These are phyloP conservation scores for Trypanosoma melophagium DNA, from an alignment of 208 protist species.

Conservation along the genomic window DNA sequence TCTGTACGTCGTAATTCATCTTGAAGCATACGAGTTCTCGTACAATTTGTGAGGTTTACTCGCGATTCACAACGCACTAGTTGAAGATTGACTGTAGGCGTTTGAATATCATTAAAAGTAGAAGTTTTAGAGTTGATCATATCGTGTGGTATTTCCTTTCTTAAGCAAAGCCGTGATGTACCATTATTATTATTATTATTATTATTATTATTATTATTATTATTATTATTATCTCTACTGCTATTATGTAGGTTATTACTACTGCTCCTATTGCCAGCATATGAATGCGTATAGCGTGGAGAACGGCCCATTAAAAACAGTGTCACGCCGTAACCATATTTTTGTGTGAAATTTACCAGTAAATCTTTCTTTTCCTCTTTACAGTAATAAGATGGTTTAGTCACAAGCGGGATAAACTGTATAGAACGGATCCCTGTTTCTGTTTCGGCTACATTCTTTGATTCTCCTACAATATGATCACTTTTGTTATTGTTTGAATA, in stretches of 20 bases:
- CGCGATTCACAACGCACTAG: constrained; percentile 15
- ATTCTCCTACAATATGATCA: too few relatives aligned
- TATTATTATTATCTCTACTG: background rate
- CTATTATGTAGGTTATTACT: background rate
- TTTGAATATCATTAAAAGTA: background rate
- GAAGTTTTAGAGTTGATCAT: too few relatives aligned
- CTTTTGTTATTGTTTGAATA: constrained; percentile 1
- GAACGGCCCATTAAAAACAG: background rate
- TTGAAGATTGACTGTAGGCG: constrained; percentile 1
- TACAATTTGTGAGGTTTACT: constrained; percentile 17
- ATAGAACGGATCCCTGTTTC: too few relatives aligned
- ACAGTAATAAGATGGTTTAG: background rate
- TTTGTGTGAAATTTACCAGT: background rate
- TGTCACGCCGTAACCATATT: background rate
- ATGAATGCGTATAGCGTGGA: too few relatives aligned
- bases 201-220: background rate
- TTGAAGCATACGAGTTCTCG: constrained; percentile 17
- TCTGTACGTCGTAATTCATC: constrained; percentile 18
- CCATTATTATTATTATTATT: background rate
- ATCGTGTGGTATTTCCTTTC: too few relatives aligned
- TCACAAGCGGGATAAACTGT: background rate
- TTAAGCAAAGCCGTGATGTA: too few relatives aligned
- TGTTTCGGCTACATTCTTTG: too few relatives aligned
- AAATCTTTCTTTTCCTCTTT: background rate
- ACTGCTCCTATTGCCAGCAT: too few relatives aligned